Evolutionary conservation across 306 rosid species (phyloP).

Genomic region (Hippophae tibetana): DNA sequence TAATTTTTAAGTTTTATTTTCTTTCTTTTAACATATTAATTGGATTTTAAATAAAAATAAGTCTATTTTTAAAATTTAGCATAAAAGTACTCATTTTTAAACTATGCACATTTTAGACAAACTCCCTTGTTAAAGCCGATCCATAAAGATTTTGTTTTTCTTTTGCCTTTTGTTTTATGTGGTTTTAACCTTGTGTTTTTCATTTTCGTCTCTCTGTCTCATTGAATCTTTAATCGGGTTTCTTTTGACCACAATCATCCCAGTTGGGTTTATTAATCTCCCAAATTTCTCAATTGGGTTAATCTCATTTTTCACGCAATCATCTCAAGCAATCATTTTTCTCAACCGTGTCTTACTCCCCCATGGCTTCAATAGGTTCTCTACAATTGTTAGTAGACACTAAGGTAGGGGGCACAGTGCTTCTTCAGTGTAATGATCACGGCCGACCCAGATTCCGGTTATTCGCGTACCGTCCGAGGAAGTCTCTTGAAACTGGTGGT

Average conservation of each 20-base stretch:
- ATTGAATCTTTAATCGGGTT: too few species aligned
- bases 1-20: too few species aligned
- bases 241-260: neutral
- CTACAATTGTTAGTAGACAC: constrained; percentile 36
- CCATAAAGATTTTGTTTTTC: too few species aligned
- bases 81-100: too few species aligned
- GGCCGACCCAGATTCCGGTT: constrained; percentile 18
- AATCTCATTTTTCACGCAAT: constrained; percentile 11
- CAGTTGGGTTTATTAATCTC: constrained; percentile 18
- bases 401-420: constrained; percentile 30
- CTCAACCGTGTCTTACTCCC: neutral
- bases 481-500: constrained; percentile 11
- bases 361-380: constrained; percentile 52
- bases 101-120: too few species aligned
- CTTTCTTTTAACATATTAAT: too few species aligned
- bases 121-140: too few species aligned
- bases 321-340: neutral
- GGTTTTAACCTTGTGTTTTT: too few species aligned
- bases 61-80: too few species aligned
- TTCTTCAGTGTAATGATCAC: constrained; percentile 22
- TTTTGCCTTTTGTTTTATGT: too few species aligned
- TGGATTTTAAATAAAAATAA: too few species aligned
- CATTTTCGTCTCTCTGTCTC: too few species aligned
- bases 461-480: constrained; percentile 19
- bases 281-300: constrained; percentile 25